Base-by-base conservation (phyloP, 495 filamentous ascomycete species). In the Penicillium paradoxum region DNA sequence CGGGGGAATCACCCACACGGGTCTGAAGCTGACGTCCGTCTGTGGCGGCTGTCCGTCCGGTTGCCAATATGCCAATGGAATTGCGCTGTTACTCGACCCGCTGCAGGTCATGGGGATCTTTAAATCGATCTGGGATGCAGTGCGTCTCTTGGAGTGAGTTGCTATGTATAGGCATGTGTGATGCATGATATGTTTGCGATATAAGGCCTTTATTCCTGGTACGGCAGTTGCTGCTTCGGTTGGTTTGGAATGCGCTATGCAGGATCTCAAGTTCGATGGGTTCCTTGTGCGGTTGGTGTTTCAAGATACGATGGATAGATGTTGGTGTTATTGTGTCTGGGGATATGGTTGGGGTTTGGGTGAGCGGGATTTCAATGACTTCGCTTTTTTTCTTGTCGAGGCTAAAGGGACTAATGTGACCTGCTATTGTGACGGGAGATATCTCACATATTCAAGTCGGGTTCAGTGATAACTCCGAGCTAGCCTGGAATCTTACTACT, bases 21-120 rank as follows among this genome's bases (percentile, higher is more conserved):
- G 27, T 27, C 22, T 49, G 47, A 27, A 49, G 52, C 55, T 56
- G 56, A 63, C 43, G 44, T 42, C 30, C n/a, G 38, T 44, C 18
- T 24, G 32, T 55, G 54, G 36, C 33, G 41, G 41, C 53, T 32
- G 46, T 27, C 25, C 21, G 25, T 27, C 39, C 53, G 41, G 14
- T 39, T 38, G 7, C 4, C 0, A 38, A 43, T 51, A 14, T 33
- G 32, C 38, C 47, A 57, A 32, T 39, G 3, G 36, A 33, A 43
- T 14, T 15, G 39, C 19, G 25, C 49, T 42, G 15, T 19, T 46
- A 54, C 34, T 18, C 13, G 29, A 38, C 49, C 38, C 39, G 37
- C 45, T 48, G 49, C 53, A 40, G 46, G 14, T n/a, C 39, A 49
- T 30, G 15, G 29, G 22, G 9, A 17, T 32, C 46, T 55, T 62